These are phyloP conservation scores for Gillenia trifoliata DNA, from an alignment of 306 rosid species.

Conservation along the genomic window DNA sequence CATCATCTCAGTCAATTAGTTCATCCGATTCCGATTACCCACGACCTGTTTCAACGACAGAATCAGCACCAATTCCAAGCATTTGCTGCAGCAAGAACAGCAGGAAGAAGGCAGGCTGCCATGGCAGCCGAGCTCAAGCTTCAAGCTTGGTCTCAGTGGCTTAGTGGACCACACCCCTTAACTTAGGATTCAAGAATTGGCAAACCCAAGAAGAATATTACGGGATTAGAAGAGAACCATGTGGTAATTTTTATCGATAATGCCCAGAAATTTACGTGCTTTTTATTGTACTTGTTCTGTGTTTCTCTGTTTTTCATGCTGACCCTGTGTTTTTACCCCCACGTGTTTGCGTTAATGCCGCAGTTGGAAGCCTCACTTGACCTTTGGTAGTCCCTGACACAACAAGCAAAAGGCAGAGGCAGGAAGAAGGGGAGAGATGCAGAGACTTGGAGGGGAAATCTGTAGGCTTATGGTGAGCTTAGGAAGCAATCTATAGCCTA, in stretches of 20 bases:
- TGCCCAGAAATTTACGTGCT: neutral
- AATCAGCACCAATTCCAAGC: constrained; percentile 4
- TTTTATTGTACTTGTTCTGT: neutral
- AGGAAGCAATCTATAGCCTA: constrained; percentile 21
- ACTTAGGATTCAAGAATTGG: constrained; percentile 17
- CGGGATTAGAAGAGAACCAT: constrained; percentile 1
- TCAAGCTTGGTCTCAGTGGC: constrained; percentile 26
- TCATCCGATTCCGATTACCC: constrained; percentile 10
- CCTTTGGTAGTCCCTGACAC: neutral
- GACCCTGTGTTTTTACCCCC: neutral
- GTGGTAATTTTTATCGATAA: constrained; percentile 3
- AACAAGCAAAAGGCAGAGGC: constrained; percentile 7
- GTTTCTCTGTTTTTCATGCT: neutral
- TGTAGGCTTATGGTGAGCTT: constrained; percentile 20
- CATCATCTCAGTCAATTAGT: neutral
- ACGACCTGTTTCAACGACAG: constrained; percentile 9
- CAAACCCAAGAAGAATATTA: constrained; percentile 16
- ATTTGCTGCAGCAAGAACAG: neutral
- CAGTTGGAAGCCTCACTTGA: constrained; percentile 11
- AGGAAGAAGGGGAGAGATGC: constrained; percentile 8
- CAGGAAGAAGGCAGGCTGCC: neutral
- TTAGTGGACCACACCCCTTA: neutral
- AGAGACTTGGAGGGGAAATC: constrained; percentile 13
- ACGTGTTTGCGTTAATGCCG: constrained; percentile 12
- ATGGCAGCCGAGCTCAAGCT: constrained; percentile 13